Evolutionary conservation across 2,329 filamentous ascomycete species (phyloP).

Genomic region (Colletotrichum chrysophilum): DNA sequence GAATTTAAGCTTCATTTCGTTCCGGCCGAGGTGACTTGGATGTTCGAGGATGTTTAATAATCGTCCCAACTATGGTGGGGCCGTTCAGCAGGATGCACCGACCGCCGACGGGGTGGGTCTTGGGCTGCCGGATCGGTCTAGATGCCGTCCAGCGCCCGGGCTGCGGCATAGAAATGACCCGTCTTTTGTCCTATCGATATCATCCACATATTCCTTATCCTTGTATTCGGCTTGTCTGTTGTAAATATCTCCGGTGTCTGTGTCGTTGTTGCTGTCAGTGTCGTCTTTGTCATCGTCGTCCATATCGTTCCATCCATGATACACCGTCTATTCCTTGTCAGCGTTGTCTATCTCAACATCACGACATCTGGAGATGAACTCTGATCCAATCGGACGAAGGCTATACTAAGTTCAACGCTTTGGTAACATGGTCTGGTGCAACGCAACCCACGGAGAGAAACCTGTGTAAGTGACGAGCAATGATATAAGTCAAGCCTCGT

Average conservation of each 20-base stretch:
- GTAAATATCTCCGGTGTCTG: not conserved
- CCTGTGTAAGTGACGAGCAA: not conserved
- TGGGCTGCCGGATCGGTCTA: not conserved
- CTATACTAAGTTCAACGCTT: not conserved
- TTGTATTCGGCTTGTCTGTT: not conserved
- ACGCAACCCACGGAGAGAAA: not conserved
- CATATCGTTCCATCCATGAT: not conserved
- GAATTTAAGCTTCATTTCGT: not conserved
- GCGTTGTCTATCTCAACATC: not conserved
- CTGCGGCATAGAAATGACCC: not conserved
- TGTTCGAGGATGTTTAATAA: not conserved
- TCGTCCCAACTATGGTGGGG: not conserved
- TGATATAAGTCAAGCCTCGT: not conserved
- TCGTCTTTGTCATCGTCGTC: not conserved
- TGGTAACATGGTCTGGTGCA: not conserved
- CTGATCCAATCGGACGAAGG: not conserved
- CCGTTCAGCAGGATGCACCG: not conserved
- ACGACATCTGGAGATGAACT: not conserved
- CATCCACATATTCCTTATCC: not conserved
- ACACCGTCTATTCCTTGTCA: not conserved
- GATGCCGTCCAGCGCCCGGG: not conserved
- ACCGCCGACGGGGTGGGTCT: not conserved
- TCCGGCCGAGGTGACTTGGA: not conserved
- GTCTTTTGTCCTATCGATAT: not conserved
- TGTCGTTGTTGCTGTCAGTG: not conserved